Percentiles rank a stretch among this genome's conserved stretches.
These are phyloP conservation scores for Dendrothele bispora DNA, from an alignment of 768 basidiomycete species.

Conservation along the genomic window DNA sequence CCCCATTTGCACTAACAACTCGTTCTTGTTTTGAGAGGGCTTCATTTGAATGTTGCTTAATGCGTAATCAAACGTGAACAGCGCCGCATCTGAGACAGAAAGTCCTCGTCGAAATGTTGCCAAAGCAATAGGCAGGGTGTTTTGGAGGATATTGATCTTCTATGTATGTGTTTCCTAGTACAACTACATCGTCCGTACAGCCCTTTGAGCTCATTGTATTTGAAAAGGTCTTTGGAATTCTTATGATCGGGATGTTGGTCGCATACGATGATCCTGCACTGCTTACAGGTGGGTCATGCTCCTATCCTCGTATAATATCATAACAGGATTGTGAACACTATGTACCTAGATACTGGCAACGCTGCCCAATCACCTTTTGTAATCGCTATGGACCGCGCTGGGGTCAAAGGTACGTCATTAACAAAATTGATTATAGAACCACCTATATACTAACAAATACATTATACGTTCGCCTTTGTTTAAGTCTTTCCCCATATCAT, in stretches of 20 bases:
- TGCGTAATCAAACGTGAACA: no score
- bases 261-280: slow-evolving; percentile 52
- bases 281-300: slow-evolving; percentile 11
- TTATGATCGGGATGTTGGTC: slow-evolving; percentile 68
- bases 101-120: slow-evolving; percentile 68
- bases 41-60: no score
- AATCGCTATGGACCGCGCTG: slow-evolving; percentile 60
- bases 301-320: neutral
- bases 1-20: no score
- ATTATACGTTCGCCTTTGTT: neutral
- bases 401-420: no score
- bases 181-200: no score
- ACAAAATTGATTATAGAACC: no score
- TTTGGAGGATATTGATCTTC: slow-evolving; percentile 34
- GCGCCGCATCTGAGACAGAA: slow-evolving; percentile 53
- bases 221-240: slow-evolving; percentile 41
- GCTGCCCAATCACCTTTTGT: slow-evolving; percentile 75
- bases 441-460: slow-evolving; percentile 3
- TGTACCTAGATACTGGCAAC: slow-evolving; percentile 24
- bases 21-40: no score
- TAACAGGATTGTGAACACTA: neutral
- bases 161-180: slow-evolving; percentile 55
- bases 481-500: slow-evolving; percentile 43
- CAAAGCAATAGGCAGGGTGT: slow-evolving; percentile 60
- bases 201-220: no score